phyloP scores from a whole-genome alignment of 257 asterid genomes.

The Asclepias syriaca region DNA sequence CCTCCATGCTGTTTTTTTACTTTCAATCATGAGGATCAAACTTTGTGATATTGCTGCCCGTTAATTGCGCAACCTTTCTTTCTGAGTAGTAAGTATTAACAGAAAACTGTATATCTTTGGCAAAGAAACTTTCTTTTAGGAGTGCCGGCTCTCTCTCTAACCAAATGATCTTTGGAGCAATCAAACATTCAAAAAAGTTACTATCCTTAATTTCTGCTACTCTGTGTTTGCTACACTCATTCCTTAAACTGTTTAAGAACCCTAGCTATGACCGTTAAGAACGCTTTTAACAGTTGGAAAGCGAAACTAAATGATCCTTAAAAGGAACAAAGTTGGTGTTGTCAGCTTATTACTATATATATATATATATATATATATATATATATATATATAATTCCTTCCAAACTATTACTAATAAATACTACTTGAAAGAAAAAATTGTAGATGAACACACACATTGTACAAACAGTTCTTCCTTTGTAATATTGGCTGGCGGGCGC shows the following conservation, averaged over 20 bases:
- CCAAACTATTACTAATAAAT: no score
- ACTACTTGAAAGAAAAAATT: no score
- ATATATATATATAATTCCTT: no score
- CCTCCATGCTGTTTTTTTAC: no score
- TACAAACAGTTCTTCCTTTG: not conserved
- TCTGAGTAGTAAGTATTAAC: no score
- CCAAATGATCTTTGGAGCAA: not conserved
- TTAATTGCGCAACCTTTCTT: constrained; percentile 1
- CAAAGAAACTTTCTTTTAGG: not conserved
- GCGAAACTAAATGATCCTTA: not conserved
- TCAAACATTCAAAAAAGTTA: not conserved
- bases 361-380: no score
- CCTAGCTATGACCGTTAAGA: no score
- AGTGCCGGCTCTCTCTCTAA: not conserved
- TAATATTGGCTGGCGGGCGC: not conserved
- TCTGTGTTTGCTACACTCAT: no score
- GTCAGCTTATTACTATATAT: no score
- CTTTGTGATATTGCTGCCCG: not conserved
- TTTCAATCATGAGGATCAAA: no score
- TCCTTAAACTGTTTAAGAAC: not conserved
- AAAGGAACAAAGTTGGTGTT: not conserved
- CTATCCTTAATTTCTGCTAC: constrained; percentile 14
- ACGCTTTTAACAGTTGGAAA: not conserved
- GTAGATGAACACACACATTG: no score
- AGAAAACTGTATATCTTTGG: not conserved